Base-by-base conservation (phyloP, 2,329 filamentous ascomycete species). In the Fusarium torreyae region DNA sequence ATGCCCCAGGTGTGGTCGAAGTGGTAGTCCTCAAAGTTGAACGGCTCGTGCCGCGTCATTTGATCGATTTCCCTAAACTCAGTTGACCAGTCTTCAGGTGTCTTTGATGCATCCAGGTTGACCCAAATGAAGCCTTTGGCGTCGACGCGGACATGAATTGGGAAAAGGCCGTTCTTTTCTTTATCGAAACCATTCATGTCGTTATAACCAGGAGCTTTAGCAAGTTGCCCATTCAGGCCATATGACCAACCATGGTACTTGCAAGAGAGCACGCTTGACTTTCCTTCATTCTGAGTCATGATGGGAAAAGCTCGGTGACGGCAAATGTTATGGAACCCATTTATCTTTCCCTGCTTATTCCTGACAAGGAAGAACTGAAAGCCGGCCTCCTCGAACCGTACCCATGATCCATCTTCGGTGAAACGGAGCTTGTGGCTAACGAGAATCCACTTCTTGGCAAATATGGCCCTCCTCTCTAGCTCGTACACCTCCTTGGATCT, bases 161-260 rank as follows among this genome's bases (percentile, higher is more conserved):
- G 81, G 60, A 89, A 83, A 0, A 89, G 80, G 2, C 83, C 80
- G 61, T 89, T 88, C 69, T 84, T 77, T 4, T 79, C 77, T 74
- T 83, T 86, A 61, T 88, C 83, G 69, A 89, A 89, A 3, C 83
- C 84, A 2, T 81, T 77, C 3, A 89, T 77, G 28, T 85, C 80
- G 69, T 89, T 81, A 68, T 88, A 90, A 1, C 84, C 82, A 0
- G 88, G 87, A 0, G 88, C 87, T 74, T 89, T 89, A 17, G 87
- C 84, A 4, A 90, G 80, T 45, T 85, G 84, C 10, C 88, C 88
- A 20, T 80, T 82, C 2, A 87, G 80, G 49, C 87, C 84, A 66
- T 89, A 90, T 7, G 85, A 87, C 88, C 88, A 90, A 39, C 69
- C 87, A 69, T 89, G 88, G 70, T 89, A 90, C 61, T 85, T 85